Evolutionary conservation across 148 eudicot species (phyloP), one percentile per base, ranked within the genome.

Genomic region (Camellia lanceoleosa): DNA sequence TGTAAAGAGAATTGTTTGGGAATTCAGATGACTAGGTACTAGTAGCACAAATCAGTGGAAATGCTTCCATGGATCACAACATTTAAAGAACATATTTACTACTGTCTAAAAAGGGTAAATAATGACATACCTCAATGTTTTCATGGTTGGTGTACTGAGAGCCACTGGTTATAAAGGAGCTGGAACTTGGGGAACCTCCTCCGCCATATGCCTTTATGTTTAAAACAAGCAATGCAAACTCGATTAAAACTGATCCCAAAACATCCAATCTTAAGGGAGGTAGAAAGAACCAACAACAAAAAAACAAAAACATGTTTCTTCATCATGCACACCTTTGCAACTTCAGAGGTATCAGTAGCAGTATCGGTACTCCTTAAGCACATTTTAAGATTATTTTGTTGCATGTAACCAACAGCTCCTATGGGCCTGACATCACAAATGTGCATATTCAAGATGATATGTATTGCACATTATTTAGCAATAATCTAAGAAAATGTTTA

Each of bases 351-450:
- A 83, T 92, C 97, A 38, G 92, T 89, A 79, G 73, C 63, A 68
- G 84, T 60, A 87, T 93, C 94, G 14, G 76, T 89, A 83, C 89
- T 95, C 86, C 97, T 89, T 81, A 95, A 82, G 85, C 97, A 93
- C 97, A 95, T 90, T 83, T 95, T 95, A 47, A 95, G 92, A 82
- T 91, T 92, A 56, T 80, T 92, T 59, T 90, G 75, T 83, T 95
- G 97, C 94, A 92, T 88, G 85, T 86, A 95, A 79, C 92, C 74
- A 71, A 92, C 98, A 83, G 97, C 98, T 81, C 97, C 98, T 75
- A 95, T 88, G 46, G 97, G 92, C 97, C 98, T 93, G n/a, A n/a
- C n/a, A n/a, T n/a, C n/a, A n/a, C n/a, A n/a, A n/a, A n/a, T n/a
- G n/a, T n/a, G n/a, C n/a, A n/a, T n/a, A n/a, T n/a, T n/a, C n/a